Conservation (phyloP, 2,329 filamentous ascomycete genomes). For the Pseudocercospora macadamiae region DNA sequence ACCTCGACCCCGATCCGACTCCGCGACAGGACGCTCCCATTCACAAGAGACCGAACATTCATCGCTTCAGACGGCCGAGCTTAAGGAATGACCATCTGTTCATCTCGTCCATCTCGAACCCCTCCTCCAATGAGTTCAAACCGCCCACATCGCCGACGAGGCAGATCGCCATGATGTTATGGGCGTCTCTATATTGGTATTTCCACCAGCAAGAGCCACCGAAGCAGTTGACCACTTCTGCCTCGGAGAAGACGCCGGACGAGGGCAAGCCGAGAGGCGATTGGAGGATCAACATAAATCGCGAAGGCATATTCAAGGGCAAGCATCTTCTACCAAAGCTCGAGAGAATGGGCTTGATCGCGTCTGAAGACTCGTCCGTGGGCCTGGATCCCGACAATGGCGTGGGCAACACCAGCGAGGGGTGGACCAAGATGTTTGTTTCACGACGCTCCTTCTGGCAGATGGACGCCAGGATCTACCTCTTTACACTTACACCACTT, state of each 20-base stretch:
- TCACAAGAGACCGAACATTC: slow-evolving; percentile 49
- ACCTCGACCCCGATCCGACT: slow-evolving; percentile 16
- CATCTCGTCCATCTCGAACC: slow-evolving; percentile 88
- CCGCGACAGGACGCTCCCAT: slow-evolving; percentile 25
- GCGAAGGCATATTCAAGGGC: slow-evolving; percentile 85
- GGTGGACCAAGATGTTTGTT: slow-evolving; percentile 81
- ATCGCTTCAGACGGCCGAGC: slow-evolving; percentile 74
- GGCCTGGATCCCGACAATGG: slow-evolving; percentile 62
- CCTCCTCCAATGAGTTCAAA: slow-evolving; percentile 77
- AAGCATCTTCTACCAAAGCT: slow-evolving; percentile 85
- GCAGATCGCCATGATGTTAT: slow-evolving; percentile 95
- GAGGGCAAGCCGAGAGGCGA: slow-evolving; percentile 76
- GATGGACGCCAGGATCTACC: slow-evolving; percentile 79
- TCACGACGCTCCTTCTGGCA: slow-evolving; percentile 88
- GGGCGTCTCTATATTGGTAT: slow-evolving; percentile 95
- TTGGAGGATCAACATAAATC: slow-evolving; percentile 82
- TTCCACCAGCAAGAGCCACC: slow-evolving; percentile 83
- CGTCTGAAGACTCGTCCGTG: slow-evolving; percentile 74
- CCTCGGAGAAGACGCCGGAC: slow-evolving; percentile 65
- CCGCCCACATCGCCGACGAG: slow-evolving; percentile 78
- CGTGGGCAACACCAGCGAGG: slow-evolving; percentile 57
- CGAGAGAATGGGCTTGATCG: slow-evolving; percentile 87
- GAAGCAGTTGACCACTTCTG: slow-evolving; percentile 63
- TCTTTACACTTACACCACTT: slow-evolving; percentile 77
- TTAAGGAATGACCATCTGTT: slow-evolving; percentile 80